phyloP scores from a whole-genome alignment of 768 basidiomycete species.

The Panellus pusillus region DNA sequence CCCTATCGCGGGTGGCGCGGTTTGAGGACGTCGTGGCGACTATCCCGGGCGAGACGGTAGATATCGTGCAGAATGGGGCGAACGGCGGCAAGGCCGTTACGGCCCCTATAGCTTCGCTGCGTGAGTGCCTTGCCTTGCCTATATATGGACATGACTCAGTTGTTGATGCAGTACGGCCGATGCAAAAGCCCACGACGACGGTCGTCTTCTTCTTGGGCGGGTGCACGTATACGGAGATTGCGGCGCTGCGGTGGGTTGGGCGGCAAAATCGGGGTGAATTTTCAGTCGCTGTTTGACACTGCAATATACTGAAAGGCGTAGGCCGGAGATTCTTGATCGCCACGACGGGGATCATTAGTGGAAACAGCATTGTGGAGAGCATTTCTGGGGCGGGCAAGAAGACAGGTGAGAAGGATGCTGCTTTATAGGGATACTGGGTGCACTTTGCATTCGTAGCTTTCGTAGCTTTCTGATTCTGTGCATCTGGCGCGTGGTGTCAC shows the following conservation, averaged over 20 bases:
- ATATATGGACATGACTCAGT: conserved; percentile 5
- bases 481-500: too few relatives aligned
- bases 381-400: conserved; percentile 47
- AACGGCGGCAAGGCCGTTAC: conserved; percentile 28
- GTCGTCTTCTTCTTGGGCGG: conserved; percentile 97
- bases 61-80: conserved; percentile 57
- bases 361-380: conserved; percentile 68
- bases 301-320: conserved; percentile 31
- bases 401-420: conserved; percentile 43
- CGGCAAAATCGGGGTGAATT: conserved; percentile 75
- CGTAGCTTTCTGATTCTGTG: too few relatives aligned
- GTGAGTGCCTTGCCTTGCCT: conserved; percentile 26
- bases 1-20: conserved; percentile 94
- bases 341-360: conserved; percentile 89
- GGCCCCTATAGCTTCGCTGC: conserved; percentile 30
- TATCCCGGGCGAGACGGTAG: conserved; percentile 86
- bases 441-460: too few relatives aligned
- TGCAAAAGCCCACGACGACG: conserved; percentile 73
- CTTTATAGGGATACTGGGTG: conserved; percentile 28
- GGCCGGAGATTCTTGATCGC: conserved; percentile 88
- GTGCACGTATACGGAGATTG: conserved; percentile 96
- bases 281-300: background rate
- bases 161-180: conserved; percentile 40
- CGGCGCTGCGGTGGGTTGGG: conserved; percentile 90
- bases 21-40: conserved; percentile 86